Evolutionary conservation across 495 filamentous ascomycete genomes (phyloP).

Genomic region (Penicillium atrosanguineum): DNA sequence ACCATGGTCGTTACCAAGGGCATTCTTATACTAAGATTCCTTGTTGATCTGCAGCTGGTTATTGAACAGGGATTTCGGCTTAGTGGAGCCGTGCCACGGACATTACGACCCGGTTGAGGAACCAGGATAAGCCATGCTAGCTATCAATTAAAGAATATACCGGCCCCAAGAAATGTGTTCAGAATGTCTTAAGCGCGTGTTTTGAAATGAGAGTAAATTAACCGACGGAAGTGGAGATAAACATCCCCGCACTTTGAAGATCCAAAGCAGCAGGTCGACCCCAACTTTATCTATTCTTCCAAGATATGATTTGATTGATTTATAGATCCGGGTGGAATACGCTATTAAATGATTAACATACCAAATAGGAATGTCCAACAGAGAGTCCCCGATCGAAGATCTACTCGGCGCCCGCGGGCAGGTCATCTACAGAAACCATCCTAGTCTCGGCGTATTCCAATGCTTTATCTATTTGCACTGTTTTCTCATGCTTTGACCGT

Average conservation of each 20-base stretch:
- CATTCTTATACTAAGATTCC: not conserved
- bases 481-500: not conserved
- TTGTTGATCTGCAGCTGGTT: not conserved
- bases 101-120: too few relatives aligned
- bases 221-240: not conserved
- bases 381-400: slow-evolving; percentile 11
- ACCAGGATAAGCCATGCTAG: not conserved
- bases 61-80: not conserved
- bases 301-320: not conserved
- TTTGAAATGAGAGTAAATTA: not conserved
- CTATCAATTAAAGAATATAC: not conserved
- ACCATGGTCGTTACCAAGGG: not conserved
- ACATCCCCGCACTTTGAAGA: not conserved
- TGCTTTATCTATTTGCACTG: not conserved
- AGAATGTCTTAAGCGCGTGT: not conserved
- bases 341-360: not conserved
- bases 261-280: slow-evolving; percentile 18
- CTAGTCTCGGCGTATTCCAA: not conserved
- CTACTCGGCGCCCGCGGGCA: not conserved
- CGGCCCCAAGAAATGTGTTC: not conserved
- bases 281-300: slow-evolving; percentile 4
- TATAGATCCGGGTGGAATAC: not conserved
- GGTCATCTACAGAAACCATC: not conserved
- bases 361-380: slow-evolving; percentile 20
- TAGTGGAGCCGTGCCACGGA: too few relatives aligned